These are phyloP conservation scores for Eucalyptus rudis DNA, from an alignment of 345 rosid species.

Conservation along the genomic window DNA sequence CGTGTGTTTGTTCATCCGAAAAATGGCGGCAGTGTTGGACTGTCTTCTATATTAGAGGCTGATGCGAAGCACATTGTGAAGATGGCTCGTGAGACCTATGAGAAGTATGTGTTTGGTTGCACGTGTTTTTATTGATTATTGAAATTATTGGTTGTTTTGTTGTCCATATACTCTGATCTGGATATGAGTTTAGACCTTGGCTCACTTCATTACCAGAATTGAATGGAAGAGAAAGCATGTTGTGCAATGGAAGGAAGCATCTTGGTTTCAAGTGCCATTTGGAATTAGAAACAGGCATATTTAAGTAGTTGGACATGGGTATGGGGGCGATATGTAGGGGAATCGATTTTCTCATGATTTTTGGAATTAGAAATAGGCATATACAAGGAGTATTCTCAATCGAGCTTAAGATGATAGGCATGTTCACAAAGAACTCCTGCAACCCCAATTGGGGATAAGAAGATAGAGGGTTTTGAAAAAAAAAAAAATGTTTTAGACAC, in stretches of 20 bases:
- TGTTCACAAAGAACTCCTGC: background rate
- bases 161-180: background rate
- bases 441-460: background rate
- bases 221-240: background rate
- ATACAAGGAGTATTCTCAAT: background rate
- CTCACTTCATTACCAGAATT: background rate
- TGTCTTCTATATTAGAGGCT: conserved; percentile 70
- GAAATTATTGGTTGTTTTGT: background rate
- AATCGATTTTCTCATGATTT: background rate
- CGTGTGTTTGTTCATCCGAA: conserved; percentile 12
- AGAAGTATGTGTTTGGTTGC: conserved; percentile 40
- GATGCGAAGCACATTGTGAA: conserved; percentile 66
- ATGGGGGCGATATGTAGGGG: background rate
- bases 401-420: background rate
- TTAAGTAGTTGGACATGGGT: background rate
- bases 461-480: background rate
- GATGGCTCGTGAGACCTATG: conserved; percentile 62
- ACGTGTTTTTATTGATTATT: background rate
- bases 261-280: background rate
- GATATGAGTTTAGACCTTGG: background rate
- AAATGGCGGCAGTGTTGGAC: conserved; percentile 57
- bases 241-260: background rate
- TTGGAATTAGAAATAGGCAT: background rate
- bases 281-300: background rate
- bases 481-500: background rate